Evolutionary conservation across 2,329 filamentous ascomycete species (phyloP), one percentile per base, ranked within the genome.

Genomic region (Talaromyces atroroseus): DNA sequence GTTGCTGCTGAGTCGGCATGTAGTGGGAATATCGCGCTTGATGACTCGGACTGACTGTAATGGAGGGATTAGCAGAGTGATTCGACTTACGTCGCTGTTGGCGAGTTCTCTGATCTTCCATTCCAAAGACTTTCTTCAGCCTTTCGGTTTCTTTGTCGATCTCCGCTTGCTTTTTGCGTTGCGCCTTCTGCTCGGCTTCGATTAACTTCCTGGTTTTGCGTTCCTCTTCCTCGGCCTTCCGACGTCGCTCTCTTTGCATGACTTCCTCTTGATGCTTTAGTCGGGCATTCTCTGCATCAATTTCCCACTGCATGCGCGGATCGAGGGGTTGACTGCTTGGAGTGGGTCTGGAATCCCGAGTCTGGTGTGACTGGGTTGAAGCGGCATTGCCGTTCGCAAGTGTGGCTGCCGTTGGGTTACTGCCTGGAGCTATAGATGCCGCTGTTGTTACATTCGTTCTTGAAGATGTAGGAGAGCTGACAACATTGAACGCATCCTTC

Each of bases 121-220:
- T 63, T 47, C 82, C 82, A 61, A 84, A 86, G 49, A 82, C 65
- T 61, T 75, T 78, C 56, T 80, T 76, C 7, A 96, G 74, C 0
- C 90, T 81, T 62, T 86, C 86, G 0, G 90, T 95, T 71, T 96
- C 92, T 45, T 84, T 83, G 36, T 95, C 85, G 11, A 90, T 78
- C 54, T 82, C 81, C 1, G 75, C 77, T 60, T 84, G 76, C 58
- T 74, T 76, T 57, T 74, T 77, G 55, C 75, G 77, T 11, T 67
- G 68, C 52, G 81, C 79, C 50, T 78, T 78, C 46, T 81, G 76
- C 64, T 85, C 82, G 21, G 75, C 74, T 40, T 78, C 76, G 7
- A 82, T 69, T 54, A 81, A 73, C 47, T 79, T 77, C 55, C 77
- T 77, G 0, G 81, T 74, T n/a, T 77, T 74, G 50, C 74, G 76